phyloP scores from a whole-genome alignment of 2,329 filamentous ascomycete genomes.

The Colletotrichum orchidophilum region DNA sequence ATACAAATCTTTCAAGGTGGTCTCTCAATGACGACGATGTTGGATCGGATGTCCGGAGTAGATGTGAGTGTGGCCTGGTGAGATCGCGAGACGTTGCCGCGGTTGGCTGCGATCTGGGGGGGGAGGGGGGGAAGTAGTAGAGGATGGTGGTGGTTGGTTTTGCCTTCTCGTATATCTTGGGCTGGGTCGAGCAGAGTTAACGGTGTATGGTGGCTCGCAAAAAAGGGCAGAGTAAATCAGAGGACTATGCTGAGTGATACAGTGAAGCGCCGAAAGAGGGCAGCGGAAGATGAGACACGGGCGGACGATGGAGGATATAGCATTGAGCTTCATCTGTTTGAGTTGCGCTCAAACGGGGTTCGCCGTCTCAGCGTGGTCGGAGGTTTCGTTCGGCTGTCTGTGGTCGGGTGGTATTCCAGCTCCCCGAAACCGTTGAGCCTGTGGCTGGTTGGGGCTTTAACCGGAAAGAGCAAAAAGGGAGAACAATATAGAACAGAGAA shows the following conservation, averaged over 20 bases:
- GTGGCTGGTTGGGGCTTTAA: not conserved
- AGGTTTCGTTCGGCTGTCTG: conserved; percentile 12
- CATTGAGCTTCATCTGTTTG: conserved; percentile 33
- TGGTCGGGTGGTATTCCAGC: not conserved
- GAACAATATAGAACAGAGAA: not conserved
- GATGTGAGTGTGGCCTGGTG: not conserved
- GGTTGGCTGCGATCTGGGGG: not conserved
- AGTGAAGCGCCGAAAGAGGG: not conserved
- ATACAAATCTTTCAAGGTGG: not conserved
- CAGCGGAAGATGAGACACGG: not conserved
- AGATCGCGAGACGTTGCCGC: not conserved
- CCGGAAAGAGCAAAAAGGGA: not conserved
- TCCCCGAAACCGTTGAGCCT: not conserved
- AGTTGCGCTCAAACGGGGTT: conserved; percentile 33
- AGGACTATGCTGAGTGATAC: no score
- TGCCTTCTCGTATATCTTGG: no score
- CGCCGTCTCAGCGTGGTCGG: conserved; percentile 31
- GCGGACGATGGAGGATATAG: conserved; percentile 16
- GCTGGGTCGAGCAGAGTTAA: no score
- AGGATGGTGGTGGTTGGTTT: no score
- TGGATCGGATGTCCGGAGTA: not conserved
- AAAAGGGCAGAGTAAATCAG: no score
- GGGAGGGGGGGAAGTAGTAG: no score
- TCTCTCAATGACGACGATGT: conserved; percentile 4
- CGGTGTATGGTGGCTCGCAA: no score